These are phyloP conservation scores for Pseudogymnoascus sp. DNA, from an alignment of 2,329 filamentous ascomycete genomes.

Conservation along the genomic window DNA sequence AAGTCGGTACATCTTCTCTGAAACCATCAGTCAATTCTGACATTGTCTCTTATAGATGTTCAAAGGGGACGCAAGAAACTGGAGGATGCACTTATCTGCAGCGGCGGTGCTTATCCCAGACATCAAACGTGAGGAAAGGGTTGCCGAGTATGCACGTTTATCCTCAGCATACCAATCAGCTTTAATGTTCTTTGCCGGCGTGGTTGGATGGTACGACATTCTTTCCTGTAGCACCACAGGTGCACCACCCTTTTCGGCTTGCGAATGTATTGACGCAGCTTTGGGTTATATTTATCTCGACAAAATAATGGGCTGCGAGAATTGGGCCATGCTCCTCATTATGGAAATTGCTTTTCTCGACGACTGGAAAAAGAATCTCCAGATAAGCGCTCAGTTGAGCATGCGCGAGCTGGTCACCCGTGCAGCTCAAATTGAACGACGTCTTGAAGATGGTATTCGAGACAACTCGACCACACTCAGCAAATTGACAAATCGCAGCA, in stretches of 20 bases:
- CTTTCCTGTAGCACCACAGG: conserved; percentile 39
- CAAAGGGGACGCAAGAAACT: conserved; percentile 38
- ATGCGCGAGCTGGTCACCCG: conserved; percentile 36
- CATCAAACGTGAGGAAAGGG: conserved; percentile 17
- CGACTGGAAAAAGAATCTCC: conserved; percentile 47
- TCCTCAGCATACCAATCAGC: conserved; percentile 35
- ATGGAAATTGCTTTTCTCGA: conserved; percentile 43
- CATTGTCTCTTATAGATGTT: conserved; percentile 11
- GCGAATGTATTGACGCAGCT: not conserved
- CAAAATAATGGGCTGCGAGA: conserved; percentile 45
- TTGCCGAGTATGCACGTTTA: not conserved
- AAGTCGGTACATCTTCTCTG: conserved; percentile 10
- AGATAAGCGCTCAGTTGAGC: conserved; percentile 35
- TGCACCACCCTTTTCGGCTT: not conserved
- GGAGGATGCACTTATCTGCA: conserved; percentile 42
- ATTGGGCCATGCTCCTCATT: conserved; percentile 46
- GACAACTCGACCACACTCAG: not conserved
- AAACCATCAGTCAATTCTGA: conserved; percentile 1
- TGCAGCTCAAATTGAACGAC: conserved; percentile 19
- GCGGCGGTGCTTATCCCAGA: conserved; percentile 41
- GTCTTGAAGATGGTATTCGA: conserved; percentile 9
- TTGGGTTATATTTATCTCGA: conserved; percentile 38
- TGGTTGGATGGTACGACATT: conserved; percentile 40
- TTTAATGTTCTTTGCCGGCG: conserved; percentile 40
- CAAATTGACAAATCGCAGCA: not conserved